Percentiles rank a stretch among this genome's conserved stretches.
Evolutionary conservation across 495 filamentous ascomycete genomes (phyloP).

Genomic region (Evernia prunastri): DNA sequence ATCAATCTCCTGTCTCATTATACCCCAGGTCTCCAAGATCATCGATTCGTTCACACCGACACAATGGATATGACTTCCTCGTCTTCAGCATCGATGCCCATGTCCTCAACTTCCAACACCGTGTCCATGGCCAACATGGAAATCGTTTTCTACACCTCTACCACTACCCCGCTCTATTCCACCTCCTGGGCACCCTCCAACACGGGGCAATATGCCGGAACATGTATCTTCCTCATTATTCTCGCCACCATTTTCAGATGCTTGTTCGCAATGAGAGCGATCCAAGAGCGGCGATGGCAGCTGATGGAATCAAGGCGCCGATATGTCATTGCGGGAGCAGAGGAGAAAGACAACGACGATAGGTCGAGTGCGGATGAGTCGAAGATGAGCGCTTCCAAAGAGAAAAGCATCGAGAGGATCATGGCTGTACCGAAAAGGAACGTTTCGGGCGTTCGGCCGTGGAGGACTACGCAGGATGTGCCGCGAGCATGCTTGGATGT

Average conservation of each 20-base stretch:
- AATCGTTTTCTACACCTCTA: slow-evolving; percentile 56
- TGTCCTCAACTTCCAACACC: background rate
- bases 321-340: slow-evolving; percentile 65
- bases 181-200: slow-evolving; percentile 62
- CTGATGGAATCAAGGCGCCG: slow-evolving; percentile 61
- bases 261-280: slow-evolving; percentile 58
- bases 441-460: slow-evolving; percentile 42
- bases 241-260: slow-evolving; percentile 62
- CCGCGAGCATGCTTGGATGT: slow-evolving; percentile 63
- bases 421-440: background rate
- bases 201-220: slow-evolving; percentile 67
- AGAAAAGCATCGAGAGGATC: background rate
- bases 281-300: slow-evolving; percentile 52
- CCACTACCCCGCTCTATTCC: slow-evolving; percentile 68
- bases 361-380: slow-evolving; percentile 42
- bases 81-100: slow-evolving; percentile 21
- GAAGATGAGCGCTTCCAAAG: background rate
- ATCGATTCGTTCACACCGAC: background rate
- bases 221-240: slow-evolving; percentile 78
- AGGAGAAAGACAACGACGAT: slow-evolving; percentile 49
- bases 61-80: slow-evolving; percentile 26
- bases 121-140: slow-evolving; percentile 30
- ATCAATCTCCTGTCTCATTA: background rate
- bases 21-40: background rate
- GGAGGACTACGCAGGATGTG: slow-evolving; percentile 72